These are phyloP conservation scores for Fusarium sambucinum DNA, from an alignment of 2,329 filamentous ascomycete species.

Conservation along the genomic window DNA sequence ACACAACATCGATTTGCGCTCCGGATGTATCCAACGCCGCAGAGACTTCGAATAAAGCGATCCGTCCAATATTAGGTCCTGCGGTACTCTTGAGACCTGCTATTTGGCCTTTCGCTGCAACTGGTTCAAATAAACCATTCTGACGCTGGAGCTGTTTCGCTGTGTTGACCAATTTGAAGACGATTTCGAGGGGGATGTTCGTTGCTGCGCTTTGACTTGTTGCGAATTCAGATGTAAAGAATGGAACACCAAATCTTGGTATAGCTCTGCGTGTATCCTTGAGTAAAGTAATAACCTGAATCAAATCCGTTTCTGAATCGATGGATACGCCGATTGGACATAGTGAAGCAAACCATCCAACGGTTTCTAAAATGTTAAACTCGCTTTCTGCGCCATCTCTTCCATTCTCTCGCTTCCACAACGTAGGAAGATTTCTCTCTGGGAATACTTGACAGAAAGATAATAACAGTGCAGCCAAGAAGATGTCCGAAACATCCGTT, in stretches of 20 bases:
- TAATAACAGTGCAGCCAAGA: slow-evolving; percentile 65
- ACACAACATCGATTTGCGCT: slow-evolving; percentile 61
- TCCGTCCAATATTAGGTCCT: slow-evolving; percentile 60
- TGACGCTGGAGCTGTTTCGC: slow-evolving; percentile 61
- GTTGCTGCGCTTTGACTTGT: slow-evolving; percentile 49
- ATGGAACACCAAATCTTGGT: slow-evolving; percentile 59
- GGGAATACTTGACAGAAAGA: slow-evolving; percentile 68
- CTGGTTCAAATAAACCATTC: slow-evolving; percentile 63
- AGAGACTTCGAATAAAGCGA: slow-evolving; percentile 64
- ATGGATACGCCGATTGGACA: slow-evolving; percentile 63
- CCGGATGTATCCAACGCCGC: slow-evolving; percentile 59
- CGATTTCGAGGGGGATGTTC: slow-evolving; percentile 67
- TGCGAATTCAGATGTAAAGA: slow-evolving; percentile 62
- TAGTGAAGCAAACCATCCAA: slow-evolving; percentile 71
- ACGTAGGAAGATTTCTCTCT: slow-evolving; percentile 62
- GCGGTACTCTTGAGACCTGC: slow-evolving; percentile 58
- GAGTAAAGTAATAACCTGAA: slow-evolving; percentile 64
- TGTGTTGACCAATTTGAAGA: slow-evolving; percentile 68
- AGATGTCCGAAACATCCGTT: slow-evolving; percentile 66
- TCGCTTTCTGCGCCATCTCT: slow-evolving; percentile 59
- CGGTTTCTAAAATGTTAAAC: slow-evolving; percentile 66
- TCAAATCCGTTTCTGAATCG: slow-evolving; percentile 61
- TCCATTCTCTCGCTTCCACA: slow-evolving; percentile 68
- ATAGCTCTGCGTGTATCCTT: slow-evolving; percentile 65
- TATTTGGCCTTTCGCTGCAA: slow-evolving; percentile 56